A percentile compares a stretch with the other conserved stretches of the same genome.
Conservation (phyloP, 805 yeast genomes). For the Nakazawaea peltata region DNA sequence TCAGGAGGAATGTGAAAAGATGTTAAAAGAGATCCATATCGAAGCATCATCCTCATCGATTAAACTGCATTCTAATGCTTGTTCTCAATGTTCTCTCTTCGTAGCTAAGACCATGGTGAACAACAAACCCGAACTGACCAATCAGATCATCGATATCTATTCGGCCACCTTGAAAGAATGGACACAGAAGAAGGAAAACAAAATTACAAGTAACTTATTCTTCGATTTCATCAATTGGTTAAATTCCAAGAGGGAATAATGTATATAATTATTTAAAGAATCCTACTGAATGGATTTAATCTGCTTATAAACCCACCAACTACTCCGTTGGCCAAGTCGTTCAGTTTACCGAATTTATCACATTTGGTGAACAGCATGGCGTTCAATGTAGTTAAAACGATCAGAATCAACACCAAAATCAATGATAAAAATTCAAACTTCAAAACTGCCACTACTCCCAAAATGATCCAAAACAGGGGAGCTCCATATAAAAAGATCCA, state of each 20-base stretch:
- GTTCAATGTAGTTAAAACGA: conserved; percentile 69
- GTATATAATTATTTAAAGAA: neutral
- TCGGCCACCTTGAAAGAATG: conserved; percentile 48
- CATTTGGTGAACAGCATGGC: conserved; percentile 87
- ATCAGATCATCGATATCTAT: conserved; percentile 48
- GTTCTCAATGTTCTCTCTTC: conserved; percentile 59
- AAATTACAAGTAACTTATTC: conserved; percentile 49
- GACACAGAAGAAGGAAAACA: conserved; percentile 41
- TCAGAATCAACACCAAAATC: conserved; percentile 56
- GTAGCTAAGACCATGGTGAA: conserved; percentile 47
- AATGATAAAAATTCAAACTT: conserved; percentile 68
- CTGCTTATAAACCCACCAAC: conserved; percentile 41
- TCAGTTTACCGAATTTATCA: conserved; percentile 86
- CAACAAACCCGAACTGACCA: conserved; percentile 20
- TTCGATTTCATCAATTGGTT: conserved; percentile 80
- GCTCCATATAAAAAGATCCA: conserved; percentile 74
- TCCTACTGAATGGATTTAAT: conserved; percentile 29
- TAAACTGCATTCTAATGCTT: conserved; percentile 45
- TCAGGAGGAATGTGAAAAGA: conserved; percentile 11
- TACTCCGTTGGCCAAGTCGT: conserved; percentile 50
- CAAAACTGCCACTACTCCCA: conserved; percentile 72
- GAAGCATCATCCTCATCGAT: conserved; percentile 33
- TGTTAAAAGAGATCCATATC: conserved; percentile 34
- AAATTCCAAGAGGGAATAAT: conserved; percentile 35
- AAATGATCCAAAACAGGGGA: conserved; percentile 67